Conservation (phyloP, 1,139 yeast genomes). For the Geotrichum australiense region DNA sequence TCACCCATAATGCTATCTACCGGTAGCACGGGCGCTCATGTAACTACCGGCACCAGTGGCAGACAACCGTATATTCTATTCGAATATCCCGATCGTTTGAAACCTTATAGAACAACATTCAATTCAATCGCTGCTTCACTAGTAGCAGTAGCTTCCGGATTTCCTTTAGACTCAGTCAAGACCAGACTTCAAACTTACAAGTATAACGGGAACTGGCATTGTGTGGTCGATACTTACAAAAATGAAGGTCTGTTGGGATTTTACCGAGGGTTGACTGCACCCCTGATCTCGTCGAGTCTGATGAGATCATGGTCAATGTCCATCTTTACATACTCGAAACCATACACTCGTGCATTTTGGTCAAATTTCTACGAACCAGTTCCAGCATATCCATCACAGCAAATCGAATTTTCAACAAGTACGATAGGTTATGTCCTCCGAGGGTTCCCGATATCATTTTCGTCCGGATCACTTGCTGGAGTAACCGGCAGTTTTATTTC, state of each 20-base stretch:
- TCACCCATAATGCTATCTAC: too few species aligned
- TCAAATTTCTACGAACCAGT: constrained; percentile 21
- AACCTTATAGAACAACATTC: constrained; percentile 53
- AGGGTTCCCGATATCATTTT: constrained; percentile 59
- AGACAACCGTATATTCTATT: constrained; percentile 7
- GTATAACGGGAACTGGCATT: constrained; percentile 51
- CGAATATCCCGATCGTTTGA: constrained; percentile 39
- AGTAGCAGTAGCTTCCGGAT: constrained; percentile 64
- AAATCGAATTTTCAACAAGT: constrained; percentile 5
- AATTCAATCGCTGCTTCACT: constrained; percentile 60
- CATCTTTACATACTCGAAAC: constrained; percentile 53
- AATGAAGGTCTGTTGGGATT: constrained; percentile 67
- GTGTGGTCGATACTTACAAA: constrained; percentile 49
- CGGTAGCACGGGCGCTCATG: neutral
- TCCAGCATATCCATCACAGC: constrained; percentile 3
- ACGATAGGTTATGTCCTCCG: constrained; percentile 34
- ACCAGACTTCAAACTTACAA: constrained; percentile 79
- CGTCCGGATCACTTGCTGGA: constrained; percentile 65
- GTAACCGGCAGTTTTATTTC: constrained; percentile 58
- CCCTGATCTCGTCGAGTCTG: constrained; percentile 26
- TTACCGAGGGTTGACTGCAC: constrained; percentile 46
- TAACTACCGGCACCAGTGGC: neutral
- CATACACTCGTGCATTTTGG: constrained; percentile 31
- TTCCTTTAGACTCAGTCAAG: constrained; percentile 78
- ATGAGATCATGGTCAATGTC: constrained; percentile 45